phyloP scores from a whole-genome alignment of 2,329 filamentous ascomycete genomes.

The Tolypocladium album region DNA sequence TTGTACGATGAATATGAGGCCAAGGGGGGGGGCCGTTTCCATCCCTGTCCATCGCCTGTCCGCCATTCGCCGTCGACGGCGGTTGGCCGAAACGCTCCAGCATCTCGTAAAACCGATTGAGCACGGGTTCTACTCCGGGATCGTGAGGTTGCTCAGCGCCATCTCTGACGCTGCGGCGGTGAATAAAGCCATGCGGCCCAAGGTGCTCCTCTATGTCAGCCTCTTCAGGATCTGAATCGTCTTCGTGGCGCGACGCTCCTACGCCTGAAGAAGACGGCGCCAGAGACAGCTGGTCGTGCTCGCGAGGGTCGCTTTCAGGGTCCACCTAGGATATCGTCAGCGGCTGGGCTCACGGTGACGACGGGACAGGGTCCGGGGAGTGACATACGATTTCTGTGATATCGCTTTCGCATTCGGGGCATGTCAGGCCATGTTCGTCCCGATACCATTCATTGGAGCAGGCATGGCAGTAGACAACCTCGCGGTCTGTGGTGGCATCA shows the following conservation, averaged over 20 bases:
- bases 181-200: constrained; percentile 30
- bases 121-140: constrained; percentile 23
- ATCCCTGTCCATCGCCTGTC: neutral
- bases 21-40: neutral
- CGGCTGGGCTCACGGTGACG: neutral
- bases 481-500: constrained; percentile 40
- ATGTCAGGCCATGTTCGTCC: constrained; percentile 56
- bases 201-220: constrained; percentile 45
- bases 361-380: neutral
- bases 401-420: constrained; percentile 68
- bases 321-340: constrained; percentile 28
- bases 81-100: constrained; percentile 23
- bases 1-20: constrained; percentile 24
- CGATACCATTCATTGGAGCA: constrained; percentile 76
- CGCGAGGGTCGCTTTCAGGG: constrained; percentile 52
- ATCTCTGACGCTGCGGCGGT: constrained; percentile 23
- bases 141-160: constrained; percentile 17
- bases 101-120: constrained; percentile 33
- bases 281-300: constrained; percentile 16
- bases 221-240: constrained; percentile 47
- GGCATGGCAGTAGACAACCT: constrained; percentile 77
- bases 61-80: neutral
- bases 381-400: constrained; percentile 74
- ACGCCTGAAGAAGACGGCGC: constrained; percentile 18
- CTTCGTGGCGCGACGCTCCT: constrained; percentile 16